Evolutionary conservation across 306 rosid species (phyloP), one percentile per base, ranked within the genome.

Genomic region (Calophaca sinica): DNA sequence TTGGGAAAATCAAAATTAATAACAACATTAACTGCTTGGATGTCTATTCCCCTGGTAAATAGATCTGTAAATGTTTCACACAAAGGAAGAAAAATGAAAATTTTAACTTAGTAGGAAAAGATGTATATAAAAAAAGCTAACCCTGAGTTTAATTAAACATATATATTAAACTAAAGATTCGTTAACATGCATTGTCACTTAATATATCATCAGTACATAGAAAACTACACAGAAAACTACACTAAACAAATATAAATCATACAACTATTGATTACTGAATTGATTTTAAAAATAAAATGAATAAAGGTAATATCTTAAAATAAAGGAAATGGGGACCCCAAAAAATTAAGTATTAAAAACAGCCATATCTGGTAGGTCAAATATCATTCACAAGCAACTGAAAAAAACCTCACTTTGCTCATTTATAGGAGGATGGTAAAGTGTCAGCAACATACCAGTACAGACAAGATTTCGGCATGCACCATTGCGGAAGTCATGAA

Each of bases 391-490:
- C 70, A 73, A 59, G 35, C 61, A 66, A 3, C 69, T 49, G 32
- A 32, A 11, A 32, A 5, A 20, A 45, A 42, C 26, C 26, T 20
- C 26, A 1, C 0, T 9, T 5, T 14, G 29, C 20, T 38, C n/a
- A 49, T 29, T 76, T 36, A 33, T 45, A 29, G 29, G 41, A 71
- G 58, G 58, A 38, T 74, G 52, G 39, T 44, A 10, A 61, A 68
- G 58, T 63, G 52, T 48, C 28, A 55, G 48, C 28, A 65, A 74
- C 92, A 57, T 96, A 96, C 99, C 99, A 74, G 99, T 96, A 70
- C 99, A 96, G 79, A 96, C 99, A 87, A 96, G 99, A 85, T 96
- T 96, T 76, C 99, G 87, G 70, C 99, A 96, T 59, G 99, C 99
- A 76, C 99, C 99, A 76, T 96, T 96, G 68, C 99, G 98, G 82